These are phyloP conservation scores for Leucaena leucocephala DNA, from an alignment of 306 rosid species.

Conservation along the genomic window DNA sequence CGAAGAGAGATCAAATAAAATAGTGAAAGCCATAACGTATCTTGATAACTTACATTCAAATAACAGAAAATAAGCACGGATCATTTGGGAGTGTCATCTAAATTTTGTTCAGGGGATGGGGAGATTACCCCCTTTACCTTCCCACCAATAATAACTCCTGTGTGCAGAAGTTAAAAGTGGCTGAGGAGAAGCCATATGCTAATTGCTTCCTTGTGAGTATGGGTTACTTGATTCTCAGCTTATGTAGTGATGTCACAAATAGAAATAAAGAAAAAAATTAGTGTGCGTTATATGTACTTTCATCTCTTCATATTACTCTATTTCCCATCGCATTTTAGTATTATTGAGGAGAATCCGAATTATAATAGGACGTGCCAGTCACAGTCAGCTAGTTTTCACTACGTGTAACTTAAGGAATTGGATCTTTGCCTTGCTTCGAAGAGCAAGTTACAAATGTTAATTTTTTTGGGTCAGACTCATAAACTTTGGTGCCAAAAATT, in stretches of 20 bases:
- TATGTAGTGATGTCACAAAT: too few species aligned
- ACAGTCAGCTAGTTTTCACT: neutral
- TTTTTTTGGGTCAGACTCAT: neutral
- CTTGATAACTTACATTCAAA: neutral
- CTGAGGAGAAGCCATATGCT: conserved; percentile 46
- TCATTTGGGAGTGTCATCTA: neutral
- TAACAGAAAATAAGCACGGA: conserved; percentile 4
- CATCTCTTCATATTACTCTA: neutral
- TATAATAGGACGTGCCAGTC: neutral
- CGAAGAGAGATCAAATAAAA: conserved; percentile 29
- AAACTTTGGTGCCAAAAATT: neutral
- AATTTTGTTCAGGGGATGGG: too few species aligned
- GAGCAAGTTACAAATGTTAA: neutral
- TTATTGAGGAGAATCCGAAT: neutral
- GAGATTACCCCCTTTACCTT: conserved; percentile 4
- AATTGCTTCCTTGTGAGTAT: conserved; percentile 44
- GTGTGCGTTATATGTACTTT: too few species aligned
- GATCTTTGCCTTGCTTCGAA: neutral
- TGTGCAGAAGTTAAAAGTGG: conserved; percentile 42
- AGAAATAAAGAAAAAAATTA: too few species aligned
- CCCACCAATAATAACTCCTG: conserved; percentile 48
- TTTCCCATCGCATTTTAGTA: neutral
- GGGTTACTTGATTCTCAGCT: neutral
- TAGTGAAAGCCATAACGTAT: neutral
- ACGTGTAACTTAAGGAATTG: neutral